Evolutionary conservation across 2,329 filamentous ascomycete species (phyloP).

Genomic region (Penicillium decumbens): DNA sequence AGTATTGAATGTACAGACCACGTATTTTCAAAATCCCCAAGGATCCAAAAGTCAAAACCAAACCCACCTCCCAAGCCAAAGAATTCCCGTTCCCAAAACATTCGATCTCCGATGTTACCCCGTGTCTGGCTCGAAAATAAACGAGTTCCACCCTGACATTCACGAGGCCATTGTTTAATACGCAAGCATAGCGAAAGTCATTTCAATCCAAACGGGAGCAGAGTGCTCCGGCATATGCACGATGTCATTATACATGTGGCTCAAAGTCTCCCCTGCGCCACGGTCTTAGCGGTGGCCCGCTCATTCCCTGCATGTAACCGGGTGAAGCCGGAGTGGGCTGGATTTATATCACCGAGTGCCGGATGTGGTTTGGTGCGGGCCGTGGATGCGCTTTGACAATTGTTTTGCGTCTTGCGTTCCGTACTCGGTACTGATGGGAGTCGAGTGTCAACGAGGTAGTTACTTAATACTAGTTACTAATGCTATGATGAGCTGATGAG

Average conservation of each 20-base stretch:
- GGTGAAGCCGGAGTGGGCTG: not conserved
- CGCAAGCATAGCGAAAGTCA: not conserved
- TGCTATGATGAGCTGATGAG: not conserved
- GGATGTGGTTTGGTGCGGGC: conserved; percentile 8
- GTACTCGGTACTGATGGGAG: not conserved
- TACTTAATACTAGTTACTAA: not conserved
- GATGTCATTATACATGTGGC: conserved; percentile 21
- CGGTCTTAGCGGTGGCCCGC: conserved; percentile 9
- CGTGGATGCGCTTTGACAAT: not conserved
- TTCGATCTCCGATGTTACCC: not conserved
- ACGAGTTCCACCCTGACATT: not conserved
- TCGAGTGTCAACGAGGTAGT: not conserved
- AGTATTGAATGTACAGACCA: not conserved
- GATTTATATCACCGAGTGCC: conserved; percentile 21
- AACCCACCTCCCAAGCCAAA: not conserved
- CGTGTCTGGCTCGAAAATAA: not conserved
- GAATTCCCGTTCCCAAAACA: not conserved
- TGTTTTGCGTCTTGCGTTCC: not conserved
- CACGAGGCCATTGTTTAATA: not conserved
- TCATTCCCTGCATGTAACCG: not conserved
- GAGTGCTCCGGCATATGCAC: conserved; percentile 20
- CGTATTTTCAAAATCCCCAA: not conserved
- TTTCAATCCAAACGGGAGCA: conserved; percentile 15
- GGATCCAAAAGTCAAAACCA: not conserved
- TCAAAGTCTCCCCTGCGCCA: conserved; percentile 18